Percentiles rank a stretch among this genome's conserved stretches.
Evolutionary conservation across 352 stramenopile genomes (phyloP).

Genomic region (Sclerospora graminicola): DNA sequence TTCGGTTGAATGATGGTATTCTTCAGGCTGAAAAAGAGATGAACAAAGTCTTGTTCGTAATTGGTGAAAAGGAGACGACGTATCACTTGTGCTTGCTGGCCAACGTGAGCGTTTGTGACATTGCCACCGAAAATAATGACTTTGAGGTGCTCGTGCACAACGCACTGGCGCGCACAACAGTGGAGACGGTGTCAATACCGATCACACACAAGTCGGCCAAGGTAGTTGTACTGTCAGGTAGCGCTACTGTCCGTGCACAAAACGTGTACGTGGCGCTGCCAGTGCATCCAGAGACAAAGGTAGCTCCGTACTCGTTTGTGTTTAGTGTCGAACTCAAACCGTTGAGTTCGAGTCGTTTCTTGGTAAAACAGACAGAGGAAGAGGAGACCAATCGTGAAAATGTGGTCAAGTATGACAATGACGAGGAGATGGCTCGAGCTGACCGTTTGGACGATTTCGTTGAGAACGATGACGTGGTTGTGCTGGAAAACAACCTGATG

Average conservation of each 20-base stretch:
- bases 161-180: conserved; percentile 37
- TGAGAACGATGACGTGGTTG: conserved; percentile 19
- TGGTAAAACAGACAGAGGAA: conserved; percentile 29
- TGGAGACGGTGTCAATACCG: conserved; percentile 51
- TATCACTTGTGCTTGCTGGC: too few relatives aligned
- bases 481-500: conserved; percentile 55
- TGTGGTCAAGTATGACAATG: neutral
- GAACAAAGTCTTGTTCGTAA: too few relatives aligned
- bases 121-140: conserved; percentile 41
- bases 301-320: conserved; percentile 50
- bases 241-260: conserved; percentile 23
- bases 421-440: neutral
- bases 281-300: conserved; percentile 38
- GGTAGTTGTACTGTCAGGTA: conserved; percentile 27
- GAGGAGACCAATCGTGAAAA: neutral
- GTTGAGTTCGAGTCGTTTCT: conserved; percentile 34
- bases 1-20: too few relatives aligned
- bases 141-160: conserved; percentile 76
- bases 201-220: conserved; percentile 35
- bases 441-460: neutral
- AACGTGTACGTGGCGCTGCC: conserved; percentile 45
- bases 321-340: conserved; percentile 55
- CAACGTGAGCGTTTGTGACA: too few relatives aligned
- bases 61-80: too few relatives aligned
- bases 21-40: too few relatives aligned